phyloP scores from a whole-genome alignment of 2,329 filamentous ascomycete genomes.

The Macrophomina pseudophaseolina region DNA sequence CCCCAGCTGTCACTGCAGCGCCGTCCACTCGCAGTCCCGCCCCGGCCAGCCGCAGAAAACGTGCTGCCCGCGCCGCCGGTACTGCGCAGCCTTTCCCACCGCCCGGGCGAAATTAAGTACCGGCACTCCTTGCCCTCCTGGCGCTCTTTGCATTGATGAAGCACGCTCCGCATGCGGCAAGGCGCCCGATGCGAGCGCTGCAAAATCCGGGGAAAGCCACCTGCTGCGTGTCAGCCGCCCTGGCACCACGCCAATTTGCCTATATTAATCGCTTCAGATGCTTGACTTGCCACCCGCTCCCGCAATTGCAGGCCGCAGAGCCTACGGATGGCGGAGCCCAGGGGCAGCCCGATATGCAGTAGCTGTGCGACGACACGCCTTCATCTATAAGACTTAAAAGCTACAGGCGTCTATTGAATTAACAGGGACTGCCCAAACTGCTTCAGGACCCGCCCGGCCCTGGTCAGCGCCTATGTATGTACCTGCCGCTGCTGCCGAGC shows the following conservation, averaged over 20 bases:
- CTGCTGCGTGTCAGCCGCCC: constrained; percentile 4
- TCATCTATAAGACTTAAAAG: constrained; percentile 22
- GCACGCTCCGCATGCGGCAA: constrained; percentile 13
- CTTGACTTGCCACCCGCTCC: not conserved
- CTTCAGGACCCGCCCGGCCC: not conserved
- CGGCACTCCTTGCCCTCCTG: constrained; percentile 6
- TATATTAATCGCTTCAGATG: constrained; percentile 12
- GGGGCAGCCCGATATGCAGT: constrained; percentile 3
- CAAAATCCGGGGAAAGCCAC: constrained; percentile 20
- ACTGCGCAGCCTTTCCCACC: not conserved
- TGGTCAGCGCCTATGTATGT: not conserved
- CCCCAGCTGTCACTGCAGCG: not conserved
- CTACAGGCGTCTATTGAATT: constrained; percentile 17
- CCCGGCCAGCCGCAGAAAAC: not conserved
- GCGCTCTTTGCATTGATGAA: constrained; percentile 13
- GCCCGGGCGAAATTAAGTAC: constrained; percentile 20
- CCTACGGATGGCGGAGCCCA: constrained; percentile 2
- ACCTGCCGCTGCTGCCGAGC: not conserved
- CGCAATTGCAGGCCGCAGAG: constrained; percentile 1
- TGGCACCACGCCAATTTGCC: constrained; percentile 22
- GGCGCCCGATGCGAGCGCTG: constrained; percentile 14
- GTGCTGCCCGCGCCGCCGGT: not conserved
- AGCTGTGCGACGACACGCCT: not conserved
- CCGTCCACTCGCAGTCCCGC: not conserved
- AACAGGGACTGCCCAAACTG: constrained; percentile 5